Conservation (phyloP, 768 basidiomycete genomes). For the Suillus paluster region DNA sequence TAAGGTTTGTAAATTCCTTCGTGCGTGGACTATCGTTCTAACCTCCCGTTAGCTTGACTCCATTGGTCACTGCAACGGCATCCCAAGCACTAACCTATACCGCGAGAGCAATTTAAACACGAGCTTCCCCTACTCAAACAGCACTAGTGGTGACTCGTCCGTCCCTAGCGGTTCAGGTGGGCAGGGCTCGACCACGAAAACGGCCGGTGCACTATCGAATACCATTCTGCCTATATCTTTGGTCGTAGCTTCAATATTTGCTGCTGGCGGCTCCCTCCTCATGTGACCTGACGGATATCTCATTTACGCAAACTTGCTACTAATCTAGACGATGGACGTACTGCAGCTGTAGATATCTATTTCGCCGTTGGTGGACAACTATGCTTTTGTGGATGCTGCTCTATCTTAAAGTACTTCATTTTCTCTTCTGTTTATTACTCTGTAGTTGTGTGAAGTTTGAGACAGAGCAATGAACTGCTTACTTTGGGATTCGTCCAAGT, state of each 20-base stretch:
- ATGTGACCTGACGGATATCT: conserved; percentile 20
- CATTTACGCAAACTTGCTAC: conserved; percentile 16
- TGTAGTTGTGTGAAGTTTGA: conserved; percentile 4
- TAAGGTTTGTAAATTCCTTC: conserved; percentile 46
- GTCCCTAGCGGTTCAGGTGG: conserved; percentile 17
- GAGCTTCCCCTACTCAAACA: conserved; percentile 61
- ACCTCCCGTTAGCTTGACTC: conserved; percentile 56
- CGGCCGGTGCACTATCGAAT: conserved; percentile 17
- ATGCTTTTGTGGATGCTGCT: conserved; percentile 15
- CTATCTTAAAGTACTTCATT: conserved; percentile 3
- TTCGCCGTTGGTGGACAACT: conserved; percentile 16
- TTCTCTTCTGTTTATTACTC: conserved; percentile 10
- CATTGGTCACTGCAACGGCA: conserved; percentile 77
- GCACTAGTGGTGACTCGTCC: conserved; percentile 23
- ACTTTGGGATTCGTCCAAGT: not conserved
- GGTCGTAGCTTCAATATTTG: conserved; percentile 17
- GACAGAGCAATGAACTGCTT: not conserved
- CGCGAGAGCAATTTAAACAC: conserved; percentile 79
- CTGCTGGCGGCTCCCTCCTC: conserved; percentile 16
- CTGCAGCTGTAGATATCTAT: conserved; percentile 25
- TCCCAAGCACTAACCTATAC: conserved; percentile 73
- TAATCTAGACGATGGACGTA: conserved; percentile 27
- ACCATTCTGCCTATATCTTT: conserved; percentile 18
- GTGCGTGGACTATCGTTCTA: conserved; percentile 1
- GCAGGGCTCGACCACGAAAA: conserved; percentile 3